Conservation (phyloP, 139 green algal species). For the Edaphochlamys debaryana region DNA sequence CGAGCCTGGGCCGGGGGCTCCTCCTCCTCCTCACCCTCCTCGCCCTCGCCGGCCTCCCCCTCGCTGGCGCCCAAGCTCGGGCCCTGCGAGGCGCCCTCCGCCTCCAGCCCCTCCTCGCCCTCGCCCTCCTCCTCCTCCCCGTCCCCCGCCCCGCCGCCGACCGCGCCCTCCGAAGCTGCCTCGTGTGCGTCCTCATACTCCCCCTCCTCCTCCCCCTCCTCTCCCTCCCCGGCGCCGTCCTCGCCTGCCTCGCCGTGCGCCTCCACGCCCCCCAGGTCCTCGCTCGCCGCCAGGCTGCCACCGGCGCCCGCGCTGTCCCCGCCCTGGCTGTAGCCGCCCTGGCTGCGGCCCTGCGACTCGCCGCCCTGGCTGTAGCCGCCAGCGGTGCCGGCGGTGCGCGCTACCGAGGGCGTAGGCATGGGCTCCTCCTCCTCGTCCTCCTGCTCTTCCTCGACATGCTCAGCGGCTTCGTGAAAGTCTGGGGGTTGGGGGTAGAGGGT, state of each 20-base stretch:
- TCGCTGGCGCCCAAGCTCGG: neutral
- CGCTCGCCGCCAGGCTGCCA: neutral
- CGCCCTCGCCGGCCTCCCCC: neutral
- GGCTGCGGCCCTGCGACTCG: no score
- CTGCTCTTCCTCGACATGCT: neutral
- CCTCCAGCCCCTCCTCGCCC: neutral
- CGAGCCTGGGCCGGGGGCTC: neutral
- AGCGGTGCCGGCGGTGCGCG: no score
- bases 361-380: no score
- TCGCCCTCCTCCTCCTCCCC: neutral
- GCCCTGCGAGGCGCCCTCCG: neutral
- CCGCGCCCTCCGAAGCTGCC: neutral
- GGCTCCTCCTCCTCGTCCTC: neutral
- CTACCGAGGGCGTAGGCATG: neutral
- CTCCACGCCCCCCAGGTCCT: neutral
- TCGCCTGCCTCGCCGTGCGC: neutral
- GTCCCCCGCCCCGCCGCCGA: neutral
- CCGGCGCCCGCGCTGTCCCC: neutral
- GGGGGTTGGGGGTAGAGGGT: no score
- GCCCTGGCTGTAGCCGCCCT: no score
- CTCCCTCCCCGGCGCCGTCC: neutral
- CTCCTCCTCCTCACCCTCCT: neutral
- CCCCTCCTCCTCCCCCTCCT: neutral
- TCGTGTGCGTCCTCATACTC: neutral
- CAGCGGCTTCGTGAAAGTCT: no score